Conservation (phyloP, 768 basidiomycete genomes). For the Collybia sordida region DNA sequence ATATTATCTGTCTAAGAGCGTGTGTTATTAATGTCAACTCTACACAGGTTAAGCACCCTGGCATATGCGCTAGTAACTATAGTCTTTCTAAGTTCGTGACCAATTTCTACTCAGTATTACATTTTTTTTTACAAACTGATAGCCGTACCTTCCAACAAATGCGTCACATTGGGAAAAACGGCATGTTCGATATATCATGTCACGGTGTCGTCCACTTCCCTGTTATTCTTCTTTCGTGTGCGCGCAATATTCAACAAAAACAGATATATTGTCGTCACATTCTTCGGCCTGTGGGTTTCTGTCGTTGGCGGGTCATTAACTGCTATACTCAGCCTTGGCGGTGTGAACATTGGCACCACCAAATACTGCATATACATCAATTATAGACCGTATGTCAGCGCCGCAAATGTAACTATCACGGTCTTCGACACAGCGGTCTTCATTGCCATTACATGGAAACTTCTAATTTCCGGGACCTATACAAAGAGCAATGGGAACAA, state of each 20-base stretch:
- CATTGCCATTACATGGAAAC: background rate
- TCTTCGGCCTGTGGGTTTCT: background rate
- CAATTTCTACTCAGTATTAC: too few relatives aligned
- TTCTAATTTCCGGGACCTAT: conserved; percentile 6
- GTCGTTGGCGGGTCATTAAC: background rate
- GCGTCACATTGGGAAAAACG: too few relatives aligned
- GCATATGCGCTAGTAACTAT: too few relatives aligned
- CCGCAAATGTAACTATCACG: background rate
- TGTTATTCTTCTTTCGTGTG: background rate
- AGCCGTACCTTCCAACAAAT: too few relatives aligned
- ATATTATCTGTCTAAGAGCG: too few relatives aligned
- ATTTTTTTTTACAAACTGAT: too few relatives aligned
- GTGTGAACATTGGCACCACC: background rate
- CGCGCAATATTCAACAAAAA: conserved; percentile 1
- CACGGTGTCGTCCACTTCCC: background rate
- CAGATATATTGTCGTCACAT: background rate
- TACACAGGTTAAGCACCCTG: too few relatives aligned
- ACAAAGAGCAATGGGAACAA: conserved; percentile 10
- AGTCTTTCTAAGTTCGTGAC: too few relatives aligned
- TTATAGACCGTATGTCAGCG: background rate
- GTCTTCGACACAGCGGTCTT: background rate
- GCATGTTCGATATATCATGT: background rate
- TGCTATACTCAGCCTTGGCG: too few relatives aligned
- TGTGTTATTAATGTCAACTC: too few relatives aligned
- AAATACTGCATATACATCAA: background rate